Conservation (phyloP, 148 eudicot species). For the Spergularia marina region DNA sequence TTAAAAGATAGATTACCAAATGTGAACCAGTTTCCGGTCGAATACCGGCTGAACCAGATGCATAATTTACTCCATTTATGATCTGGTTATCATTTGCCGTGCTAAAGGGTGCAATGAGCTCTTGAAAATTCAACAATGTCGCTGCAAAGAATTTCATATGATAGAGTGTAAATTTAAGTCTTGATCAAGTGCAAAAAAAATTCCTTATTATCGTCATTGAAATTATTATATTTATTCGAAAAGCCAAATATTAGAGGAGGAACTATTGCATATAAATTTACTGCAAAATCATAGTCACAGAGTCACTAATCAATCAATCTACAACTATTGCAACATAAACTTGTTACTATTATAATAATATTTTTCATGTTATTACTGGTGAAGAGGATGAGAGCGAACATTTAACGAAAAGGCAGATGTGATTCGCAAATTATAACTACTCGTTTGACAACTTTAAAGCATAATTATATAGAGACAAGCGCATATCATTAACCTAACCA, state of each 20-base stretch:
- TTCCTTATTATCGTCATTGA: too few relatives aligned
- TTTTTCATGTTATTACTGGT: too few relatives aligned
- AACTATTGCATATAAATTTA: too few relatives aligned
- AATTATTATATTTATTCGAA: too few relatives aligned
- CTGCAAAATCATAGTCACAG: too few relatives aligned
- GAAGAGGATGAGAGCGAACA: too few relatives aligned
- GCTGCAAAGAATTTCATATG: conserved; percentile 35
- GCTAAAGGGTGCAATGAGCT: conserved; percentile 59
- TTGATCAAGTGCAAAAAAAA: too few relatives aligned
- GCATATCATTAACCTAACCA: conserved; percentile 10
- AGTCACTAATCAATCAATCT: too few relatives aligned
- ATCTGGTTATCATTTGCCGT: conserved; percentile 34
- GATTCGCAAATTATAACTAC: neutral
- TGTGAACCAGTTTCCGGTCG: conserved; percentile 70
- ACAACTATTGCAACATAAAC: too few relatives aligned
- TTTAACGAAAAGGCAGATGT: neutral
- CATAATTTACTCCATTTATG: conserved; percentile 58
- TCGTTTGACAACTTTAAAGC: neutral
- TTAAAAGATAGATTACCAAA: conserved; percentile 34
- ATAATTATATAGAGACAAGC: neutral
- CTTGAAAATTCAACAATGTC: conserved; percentile 56
- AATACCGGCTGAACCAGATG: conserved; percentile 87
- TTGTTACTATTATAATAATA: too few relatives aligned
- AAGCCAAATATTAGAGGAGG: too few relatives aligned
- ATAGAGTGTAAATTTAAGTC: too few relatives aligned